Conservation (phyloP, 202 grass and related monocot species). For the Schoenoplectus tabernaemontani region DNA sequence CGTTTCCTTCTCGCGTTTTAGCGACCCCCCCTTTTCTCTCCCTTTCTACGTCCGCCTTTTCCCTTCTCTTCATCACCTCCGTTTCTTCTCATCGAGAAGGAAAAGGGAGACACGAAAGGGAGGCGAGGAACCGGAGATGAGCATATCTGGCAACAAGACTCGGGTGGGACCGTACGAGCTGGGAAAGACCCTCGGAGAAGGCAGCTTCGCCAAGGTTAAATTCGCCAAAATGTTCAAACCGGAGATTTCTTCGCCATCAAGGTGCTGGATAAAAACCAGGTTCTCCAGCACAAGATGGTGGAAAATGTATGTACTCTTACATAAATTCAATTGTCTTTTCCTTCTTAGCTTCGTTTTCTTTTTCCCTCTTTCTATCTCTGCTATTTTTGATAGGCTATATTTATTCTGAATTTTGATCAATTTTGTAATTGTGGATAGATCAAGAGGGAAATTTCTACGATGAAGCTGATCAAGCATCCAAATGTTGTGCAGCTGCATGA, state of each 20-base stretch:
- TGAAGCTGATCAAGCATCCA: slow-evolving; percentile 97
- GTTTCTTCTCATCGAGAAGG: slow-evolving; percentile 6
- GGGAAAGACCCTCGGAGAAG: slow-evolving; percentile 83
- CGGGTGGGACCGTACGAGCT: slow-evolving; percentile 77
- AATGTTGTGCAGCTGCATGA: slow-evolving; percentile 90
- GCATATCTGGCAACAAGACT: slow-evolving; percentile 32
- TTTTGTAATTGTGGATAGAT: slow-evolving; percentile 43
- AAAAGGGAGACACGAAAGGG: not conserved
- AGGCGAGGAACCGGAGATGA: slow-evolving; percentile 6
- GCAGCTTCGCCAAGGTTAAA: slow-evolving; percentile 97
- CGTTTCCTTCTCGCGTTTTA: not conserved
- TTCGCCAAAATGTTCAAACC: slow-evolving; percentile 52
- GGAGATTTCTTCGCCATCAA: slow-evolving; percentile 62
- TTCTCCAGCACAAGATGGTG: slow-evolving; percentile 95
- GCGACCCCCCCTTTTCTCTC: no score
- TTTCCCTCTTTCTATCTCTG: not conserved
- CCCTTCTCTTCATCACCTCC: not conserved
- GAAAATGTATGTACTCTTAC: slow-evolving; percentile 42
- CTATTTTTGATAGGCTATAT: not conserved
- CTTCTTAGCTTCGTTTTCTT: not conserved
- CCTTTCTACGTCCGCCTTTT: not conserved
- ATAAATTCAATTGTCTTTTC: not conserved
- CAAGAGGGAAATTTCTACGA: slow-evolving; percentile 89
- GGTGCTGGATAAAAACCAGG: slow-evolving; percentile 69
- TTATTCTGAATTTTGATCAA: not conserved